Conservation (phyloP, 495 filamentous ascomycete species). For the Aspergillus conjunctus region DNA sequence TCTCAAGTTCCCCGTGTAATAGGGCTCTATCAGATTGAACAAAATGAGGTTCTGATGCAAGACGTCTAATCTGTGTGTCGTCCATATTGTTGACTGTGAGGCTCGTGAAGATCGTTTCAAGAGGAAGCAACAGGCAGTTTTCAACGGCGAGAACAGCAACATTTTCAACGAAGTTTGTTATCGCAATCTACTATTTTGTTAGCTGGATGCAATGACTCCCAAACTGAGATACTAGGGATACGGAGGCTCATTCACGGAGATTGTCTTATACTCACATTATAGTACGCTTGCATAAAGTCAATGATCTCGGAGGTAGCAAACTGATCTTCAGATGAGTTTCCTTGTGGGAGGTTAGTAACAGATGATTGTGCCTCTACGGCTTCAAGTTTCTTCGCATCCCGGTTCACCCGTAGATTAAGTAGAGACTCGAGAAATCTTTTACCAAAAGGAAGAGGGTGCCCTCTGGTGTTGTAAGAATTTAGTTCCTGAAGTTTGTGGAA, state of each 20-base stretch:
- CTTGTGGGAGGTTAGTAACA: background rate
- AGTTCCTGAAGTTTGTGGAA: slow-evolving; percentile 46
- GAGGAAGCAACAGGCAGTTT: slow-evolving; percentile 51
- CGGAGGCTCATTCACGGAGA: background rate
- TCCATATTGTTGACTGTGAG: slow-evolving; percentile 34
- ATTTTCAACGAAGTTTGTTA: slow-evolving; percentile 65
- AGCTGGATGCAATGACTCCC: background rate
- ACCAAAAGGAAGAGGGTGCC: no score
- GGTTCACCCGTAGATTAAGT: background rate
- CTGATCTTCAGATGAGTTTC: slow-evolving; percentile 15
- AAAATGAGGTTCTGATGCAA: slow-evolving; percentile 27
- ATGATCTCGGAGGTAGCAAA: slow-evolving; percentile 30
- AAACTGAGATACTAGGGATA: background rate
- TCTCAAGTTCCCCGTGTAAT: slow-evolving; percentile 23
- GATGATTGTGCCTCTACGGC: slow-evolving; percentile 4
- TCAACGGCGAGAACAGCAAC: slow-evolving; percentile 61
- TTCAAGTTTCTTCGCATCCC: background rate
- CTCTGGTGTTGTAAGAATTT: slow-evolving; percentile 20
- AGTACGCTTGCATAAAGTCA: slow-evolving; percentile 41
- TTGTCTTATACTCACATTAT: slow-evolving; percentile 31
- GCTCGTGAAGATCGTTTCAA: slow-evolving; percentile 33
- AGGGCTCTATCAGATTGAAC: slow-evolving; percentile 12
- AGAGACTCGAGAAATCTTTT: no score
- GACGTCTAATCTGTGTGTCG: slow-evolving; percentile 21
- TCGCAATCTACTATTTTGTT: slow-evolving; percentile 48